Base-by-base conservation (phyloP, 1,139 yeast species). In the Diutina sp. region DNA sequence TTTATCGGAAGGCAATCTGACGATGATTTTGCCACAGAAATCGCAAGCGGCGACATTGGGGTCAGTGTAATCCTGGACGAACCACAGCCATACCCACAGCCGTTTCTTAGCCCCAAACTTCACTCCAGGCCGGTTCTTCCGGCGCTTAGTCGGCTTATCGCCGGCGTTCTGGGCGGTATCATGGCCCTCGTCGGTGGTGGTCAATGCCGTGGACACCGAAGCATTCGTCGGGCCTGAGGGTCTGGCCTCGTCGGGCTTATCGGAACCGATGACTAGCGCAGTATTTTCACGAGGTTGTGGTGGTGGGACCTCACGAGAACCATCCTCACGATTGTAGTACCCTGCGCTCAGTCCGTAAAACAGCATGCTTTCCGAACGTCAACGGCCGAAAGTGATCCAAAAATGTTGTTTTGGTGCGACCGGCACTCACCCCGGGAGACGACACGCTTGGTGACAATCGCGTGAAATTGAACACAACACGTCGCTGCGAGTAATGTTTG, bases 1-100 rank as follows among this genome's bases (percentile, higher is more conserved):
- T 63, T 79, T 80, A 64, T 81, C 85, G 44, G 80, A 74, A 1
- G 77, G 67, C 55, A 80, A 66, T 55, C 85, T 66, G 35, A 71
- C 69, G 51, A 81, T 74, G 14, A 74, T 69, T 62, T 77, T 78
- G 2, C 80, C 78, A 64, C 85, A 81, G 58, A 65, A 71, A 60
- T 79, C 83, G 66, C 85, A 81, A 3, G 76, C 77, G 2, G 85
- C 85, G 25, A 77, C 61, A 59, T 80, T 79, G 55, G 77, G 73
- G 62, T 81, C 78, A 25, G 61, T 63, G 11, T 67, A 64, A 63
- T 80, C 83, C 62, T 81, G 85, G 18, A 71, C 71, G 61, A 81
- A 81, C 84, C 85, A 81, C 41, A 76, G 66, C 85, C 85, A 81
- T 5, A 80, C 84, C 85, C 85, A 80, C 46, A 82, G 78, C 62